Base-by-base conservation (phyloP, 306 rosid genomes). In the Sicyos edulis region DNA sequence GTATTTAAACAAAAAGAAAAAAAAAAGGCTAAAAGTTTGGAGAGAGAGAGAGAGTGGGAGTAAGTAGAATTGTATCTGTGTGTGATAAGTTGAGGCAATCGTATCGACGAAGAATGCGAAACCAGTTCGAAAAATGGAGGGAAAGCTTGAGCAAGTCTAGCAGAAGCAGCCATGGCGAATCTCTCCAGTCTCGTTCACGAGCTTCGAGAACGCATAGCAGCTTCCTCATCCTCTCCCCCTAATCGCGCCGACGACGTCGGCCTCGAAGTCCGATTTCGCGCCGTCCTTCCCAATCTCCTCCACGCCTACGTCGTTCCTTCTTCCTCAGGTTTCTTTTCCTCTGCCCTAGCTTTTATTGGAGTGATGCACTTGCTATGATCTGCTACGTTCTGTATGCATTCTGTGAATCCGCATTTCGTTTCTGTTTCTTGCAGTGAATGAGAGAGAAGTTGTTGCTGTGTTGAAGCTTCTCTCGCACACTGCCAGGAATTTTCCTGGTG, bases 211-310 rank as follows among this genome's bases (percentile, higher is more conserved):
- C 87, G 89, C 74, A 85, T 91, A 32, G 88, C 93, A 0, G 88
- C 96, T 40, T 75, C 97, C 0, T 80, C 98, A 0, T 84, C 96
- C 53, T 63, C 89, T 24, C 77, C 87, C 58, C 71, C 85, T 3
- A 78, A 64, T 81, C 79, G 73, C 59, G 71, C 74, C 44, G 78
- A 79, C 75, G 92, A 88, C 82, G 82, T 72, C 76, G 97, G 82
- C 72, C 81, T 90, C 83, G 89, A 87, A 64, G 57, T 44, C 52
- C 59, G 96, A 45, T 93, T 93, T 85, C 95, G 98, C n/a, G 77
- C 85, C 53, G 88, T 93, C 53, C 90, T 93, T 32, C 98, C 95
- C 59, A 80, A 84, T 81, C 97, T 93, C 54, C 88, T 93, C 57
- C 86, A 85, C 50, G 54, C 90, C 51, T 76, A 82, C 20, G 91